Conservation (phyloP, 345 rosid genomes). For the Eucalyptus cloeziana region DNA sequence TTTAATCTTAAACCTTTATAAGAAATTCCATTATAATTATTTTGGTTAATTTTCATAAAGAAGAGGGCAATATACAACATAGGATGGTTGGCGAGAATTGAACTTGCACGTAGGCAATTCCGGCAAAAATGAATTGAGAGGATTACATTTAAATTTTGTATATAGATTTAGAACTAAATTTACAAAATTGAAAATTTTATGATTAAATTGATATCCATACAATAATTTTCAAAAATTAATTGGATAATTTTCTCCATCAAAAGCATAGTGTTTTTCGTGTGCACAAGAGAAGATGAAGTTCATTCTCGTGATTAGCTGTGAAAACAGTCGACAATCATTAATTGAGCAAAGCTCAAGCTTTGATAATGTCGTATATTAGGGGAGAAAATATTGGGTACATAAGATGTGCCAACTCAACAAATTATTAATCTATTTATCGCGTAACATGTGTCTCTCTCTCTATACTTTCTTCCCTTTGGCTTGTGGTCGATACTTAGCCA, state of each 20-base stretch:
- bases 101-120: fast-evolving
- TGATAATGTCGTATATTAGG: not conserved
- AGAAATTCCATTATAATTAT: not conserved
- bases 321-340: not conserved
- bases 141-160: not conserved
- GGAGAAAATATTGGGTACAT: no score
- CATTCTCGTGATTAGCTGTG: not conserved
- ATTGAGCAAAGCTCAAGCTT: not conserved
- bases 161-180: not conserved
- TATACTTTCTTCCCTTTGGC: no score
- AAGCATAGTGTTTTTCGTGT: not conserved
- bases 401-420: no score
- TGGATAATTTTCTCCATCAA: not conserved
- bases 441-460: no score
- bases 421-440: no score
- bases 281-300: not conserved
- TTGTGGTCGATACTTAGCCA: no score
- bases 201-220: not conserved
- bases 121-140: fast-evolving
- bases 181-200: fast-evolving
- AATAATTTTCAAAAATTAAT: not conserved
- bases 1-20: not conserved
- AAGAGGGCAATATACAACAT: not conserved
- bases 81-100: not conserved
- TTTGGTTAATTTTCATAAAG: not conserved